A percentile compares a stretch with the other conserved stretches of the same genome.
Conservation (phyloP, 2,329 filamentous ascomycete species). For the Claviceps cyperi region DNA sequence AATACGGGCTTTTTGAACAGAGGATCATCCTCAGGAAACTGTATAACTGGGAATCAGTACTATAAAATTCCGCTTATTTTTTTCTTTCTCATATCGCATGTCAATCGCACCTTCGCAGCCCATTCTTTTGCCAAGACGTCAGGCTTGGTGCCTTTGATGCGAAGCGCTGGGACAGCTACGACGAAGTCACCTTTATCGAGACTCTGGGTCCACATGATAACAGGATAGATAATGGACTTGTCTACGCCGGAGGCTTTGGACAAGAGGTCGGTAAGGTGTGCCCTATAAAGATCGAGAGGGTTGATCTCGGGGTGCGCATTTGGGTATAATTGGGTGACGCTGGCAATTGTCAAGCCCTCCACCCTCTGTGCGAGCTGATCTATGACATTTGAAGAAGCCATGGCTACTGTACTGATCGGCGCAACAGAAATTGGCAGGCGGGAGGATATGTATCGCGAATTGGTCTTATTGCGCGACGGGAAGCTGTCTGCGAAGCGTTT, state of each 20-base stretch:
- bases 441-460: background rate
- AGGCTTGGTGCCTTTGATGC: slow-evolving; percentile 58
- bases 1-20: slow-evolving; percentile 55
- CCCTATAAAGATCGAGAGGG: slow-evolving; percentile 66
- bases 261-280: slow-evolving; percentile 58
- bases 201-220: slow-evolving; percentile 63
- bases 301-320: slow-evolving; percentile 54
- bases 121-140: slow-evolving; percentile 47
- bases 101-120: slow-evolving; percentile 37
- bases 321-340: slow-evolving; percentile 24
- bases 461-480: background rate
- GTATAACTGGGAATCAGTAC: background rate
- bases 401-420: background rate
- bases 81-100: background rate
- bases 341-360: slow-evolving; percentile 4
- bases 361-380: slow-evolving; percentile 6
- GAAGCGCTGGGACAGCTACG: slow-evolving; percentile 64
- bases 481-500: background rate
- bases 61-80: background rate
- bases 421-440: background rate
- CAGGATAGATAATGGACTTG: slow-evolving; percentile 54
- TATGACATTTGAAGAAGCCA: slow-evolving; percentile 3
- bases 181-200: slow-evolving; percentile 74
- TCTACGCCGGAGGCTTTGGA: slow-evolving; percentile 57
- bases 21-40: slow-evolving; percentile 63